Evolutionary conservation across 2,329 filamentous ascomycete genomes (phyloP).

Genomic region (Talaromyces sp.): DNA sequence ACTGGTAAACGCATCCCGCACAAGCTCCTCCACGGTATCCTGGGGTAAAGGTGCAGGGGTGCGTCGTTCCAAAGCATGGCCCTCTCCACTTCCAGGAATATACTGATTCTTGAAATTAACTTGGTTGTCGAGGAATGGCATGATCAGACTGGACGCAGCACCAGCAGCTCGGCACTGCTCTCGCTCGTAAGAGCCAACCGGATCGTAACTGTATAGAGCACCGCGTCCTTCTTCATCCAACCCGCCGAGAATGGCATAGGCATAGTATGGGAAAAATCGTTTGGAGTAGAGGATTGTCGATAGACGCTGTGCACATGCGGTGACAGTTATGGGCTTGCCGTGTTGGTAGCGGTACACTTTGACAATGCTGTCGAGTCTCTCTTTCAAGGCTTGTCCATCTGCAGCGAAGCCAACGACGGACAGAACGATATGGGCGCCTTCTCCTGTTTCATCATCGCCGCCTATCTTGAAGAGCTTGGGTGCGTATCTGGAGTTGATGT

Average conservation of each 20-base stretch:
- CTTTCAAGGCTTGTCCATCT: slow-evolving; percentile 89
- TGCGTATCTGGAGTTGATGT: slow-evolving; percentile 94
- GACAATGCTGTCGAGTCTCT: slow-evolving; percentile 88
- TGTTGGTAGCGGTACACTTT: slow-evolving; percentile 99
- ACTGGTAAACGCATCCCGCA: slow-evolving; percentile 96
- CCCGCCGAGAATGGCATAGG: slow-evolving; percentile 88
- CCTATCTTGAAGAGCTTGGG: slow-evolving; percentile 98
- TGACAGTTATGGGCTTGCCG: slow-evolving; percentile 91
- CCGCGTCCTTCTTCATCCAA: slow-evolving; percentile 93
- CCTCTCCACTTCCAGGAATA: slow-evolving; percentile 77
- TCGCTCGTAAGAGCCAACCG: slow-evolving; percentile 94
- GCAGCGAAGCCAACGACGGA: slow-evolving; percentile 95
- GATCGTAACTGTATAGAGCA: slow-evolving; percentile 95
- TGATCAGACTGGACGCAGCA: slow-evolving; percentile 89
- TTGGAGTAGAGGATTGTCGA: slow-evolving; percentile 96
- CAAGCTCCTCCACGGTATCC: slow-evolving; percentile 76
- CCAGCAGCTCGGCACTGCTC: slow-evolving; percentile 94
- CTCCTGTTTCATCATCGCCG: slow-evolving; percentile 80
- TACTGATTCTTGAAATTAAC: slow-evolving; percentile 99
- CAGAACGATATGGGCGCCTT: slow-evolving; percentile 81
- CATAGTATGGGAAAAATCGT: slow-evolving; percentile 99
- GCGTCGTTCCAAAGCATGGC: slow-evolving; percentile 69
- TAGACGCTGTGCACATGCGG: slow-evolving; percentile 90
- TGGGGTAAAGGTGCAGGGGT: slow-evolving; percentile 65
- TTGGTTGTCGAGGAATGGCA: slow-evolving; percentile 99